Evolutionary conservation across 148 eudicot genomes (phyloP).

Genomic region (Simmondsia chinensis): DNA sequence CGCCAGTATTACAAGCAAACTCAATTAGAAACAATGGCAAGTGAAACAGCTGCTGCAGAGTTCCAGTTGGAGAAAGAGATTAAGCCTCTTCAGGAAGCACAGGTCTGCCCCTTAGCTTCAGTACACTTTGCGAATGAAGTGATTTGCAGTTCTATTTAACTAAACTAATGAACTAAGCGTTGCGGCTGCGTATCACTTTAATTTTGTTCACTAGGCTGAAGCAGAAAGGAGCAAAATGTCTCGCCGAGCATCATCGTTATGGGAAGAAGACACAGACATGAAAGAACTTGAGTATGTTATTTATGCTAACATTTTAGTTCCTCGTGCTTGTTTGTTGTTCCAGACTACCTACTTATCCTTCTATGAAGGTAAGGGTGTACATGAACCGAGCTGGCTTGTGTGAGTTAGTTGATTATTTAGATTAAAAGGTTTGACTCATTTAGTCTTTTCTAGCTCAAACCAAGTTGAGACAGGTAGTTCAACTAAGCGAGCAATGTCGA

Average conservation of each 20-base stretch:
- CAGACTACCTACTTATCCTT: too few species aligned
- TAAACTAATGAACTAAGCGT: neutral
- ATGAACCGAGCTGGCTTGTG: too few species aligned
- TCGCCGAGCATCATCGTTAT: conserved; percentile 74
- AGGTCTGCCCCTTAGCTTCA: conserved; percentile 34
- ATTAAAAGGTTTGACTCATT: too few species aligned
- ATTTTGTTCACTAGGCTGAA: conserved; percentile 56
- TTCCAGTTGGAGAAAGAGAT: conserved; percentile 97
- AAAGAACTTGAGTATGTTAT: conserved; percentile 84
- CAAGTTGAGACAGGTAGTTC: too few species aligned
- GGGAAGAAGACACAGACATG: conserved; percentile 97
- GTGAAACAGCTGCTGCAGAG: conserved; percentile 97
- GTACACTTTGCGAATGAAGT: neutral
- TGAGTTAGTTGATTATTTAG: too few species aligned
- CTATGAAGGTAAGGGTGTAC: too few species aligned
- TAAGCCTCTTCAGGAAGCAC: conserved; percentile 83
- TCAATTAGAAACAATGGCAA: conserved; percentile 92
- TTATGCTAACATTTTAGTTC: too few species aligned
- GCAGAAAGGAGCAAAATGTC: conserved; percentile 78
- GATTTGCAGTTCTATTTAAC: neutral
- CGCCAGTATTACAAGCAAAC: conserved; percentile 99
- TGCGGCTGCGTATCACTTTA: neutral
- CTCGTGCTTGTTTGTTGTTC: too few species aligned
- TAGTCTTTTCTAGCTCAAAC: too few species aligned
- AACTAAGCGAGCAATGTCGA: too few species aligned